These are phyloP conservation scores for Glycine latifolia DNA, from an alignment of 306 rosid genomes.

Conservation along the genomic window DNA sequence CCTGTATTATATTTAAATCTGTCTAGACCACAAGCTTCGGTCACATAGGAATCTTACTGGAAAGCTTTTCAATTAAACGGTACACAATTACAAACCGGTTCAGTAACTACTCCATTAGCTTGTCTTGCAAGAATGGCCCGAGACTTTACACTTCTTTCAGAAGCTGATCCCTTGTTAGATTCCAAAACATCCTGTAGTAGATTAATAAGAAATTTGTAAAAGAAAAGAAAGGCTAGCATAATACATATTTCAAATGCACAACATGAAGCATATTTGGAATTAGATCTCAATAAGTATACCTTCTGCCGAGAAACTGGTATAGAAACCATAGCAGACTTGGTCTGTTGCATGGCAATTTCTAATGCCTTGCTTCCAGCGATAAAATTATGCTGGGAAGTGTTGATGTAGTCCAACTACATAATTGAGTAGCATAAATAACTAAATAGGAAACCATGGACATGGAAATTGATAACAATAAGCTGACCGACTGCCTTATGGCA, in stretches of 20 bases:
- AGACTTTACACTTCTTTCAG: no score
- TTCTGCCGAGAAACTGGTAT: slow-evolving; percentile 70
- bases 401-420: slow-evolving; percentile 93
- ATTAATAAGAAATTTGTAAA: neutral
- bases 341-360: slow-evolving; percentile 79
- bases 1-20: no score
- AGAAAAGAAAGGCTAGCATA: neutral
- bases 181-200: slow-evolving; percentile 76
- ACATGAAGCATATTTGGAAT: slow-evolving; percentile 30
- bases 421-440: no score
- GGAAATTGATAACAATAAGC: slow-evolving; percentile 20
- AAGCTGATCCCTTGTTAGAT: slow-evolving; percentile 30
- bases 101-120: no score
- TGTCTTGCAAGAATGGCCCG: no score
- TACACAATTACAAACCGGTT: neutral
- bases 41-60: no score
- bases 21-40: no score
- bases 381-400: slow-evolving; percentile 96
- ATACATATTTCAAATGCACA: slow-evolving; percentile 20
- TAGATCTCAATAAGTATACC: slow-evolving; percentile 51
- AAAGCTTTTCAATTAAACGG: slow-evolving; percentile 26
- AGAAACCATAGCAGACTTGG: slow-evolving; percentile 73
- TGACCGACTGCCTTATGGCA: neutral
- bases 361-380: slow-evolving; percentile 95
- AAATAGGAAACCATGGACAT: slow-evolving; percentile 16